A percentile compares a stretch with the other conserved stretches of the same genome.
These are phyloP conservation scores for Pseudomonodictys pantanalensis DNA, from an alignment of 495 filamentous ascomycete species.

Conservation along the genomic window DNA sequence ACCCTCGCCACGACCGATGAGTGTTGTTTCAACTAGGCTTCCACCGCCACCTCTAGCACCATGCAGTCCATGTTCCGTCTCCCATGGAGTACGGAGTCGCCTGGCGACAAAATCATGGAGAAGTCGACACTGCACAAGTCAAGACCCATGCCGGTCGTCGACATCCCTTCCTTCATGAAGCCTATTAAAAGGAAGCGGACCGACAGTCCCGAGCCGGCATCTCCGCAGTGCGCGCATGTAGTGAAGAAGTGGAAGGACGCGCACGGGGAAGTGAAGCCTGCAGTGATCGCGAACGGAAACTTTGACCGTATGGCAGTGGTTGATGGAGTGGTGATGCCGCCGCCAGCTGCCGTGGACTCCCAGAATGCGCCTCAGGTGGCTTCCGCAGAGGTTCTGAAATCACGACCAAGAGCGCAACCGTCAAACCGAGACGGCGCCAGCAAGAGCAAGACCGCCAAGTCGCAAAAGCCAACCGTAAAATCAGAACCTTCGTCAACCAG, in stretches of 20 bases:
- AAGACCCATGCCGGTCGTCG: slow-evolving; percentile 39
- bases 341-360: background rate
- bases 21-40: slow-evolving; percentile 30
- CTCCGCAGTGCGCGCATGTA: slow-evolving; percentile 25
- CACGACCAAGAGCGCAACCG: slow-evolving; percentile 16
- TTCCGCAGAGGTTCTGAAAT: slow-evolving; percentile 12
- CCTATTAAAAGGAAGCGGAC: slow-evolving; percentile 41
- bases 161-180: slow-evolving; percentile 37
- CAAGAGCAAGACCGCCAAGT: slow-evolving; percentile 22
- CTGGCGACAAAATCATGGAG: slow-evolving; percentile 38
- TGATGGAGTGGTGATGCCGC: slow-evolving; percentile 19
- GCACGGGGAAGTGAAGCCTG: slow-evolving; percentile 30
- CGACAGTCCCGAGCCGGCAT: slow-evolving; percentile 33
- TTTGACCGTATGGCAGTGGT: slow-evolving; percentile 10
- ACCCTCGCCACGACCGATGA: slow-evolving; percentile 32
- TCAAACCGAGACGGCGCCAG: slow-evolving; percentile 27
- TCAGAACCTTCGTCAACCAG: slow-evolving; percentile 17
- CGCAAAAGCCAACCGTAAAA: slow-evolving; percentile 18
- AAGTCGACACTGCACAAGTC: slow-evolving; percentile 36
- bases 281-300: slow-evolving; percentile 5
- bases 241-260: slow-evolving; percentile 35
- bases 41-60: slow-evolving; percentile 20
- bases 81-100: slow-evolving; percentile 40
- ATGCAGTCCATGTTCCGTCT: slow-evolving; percentile 46
- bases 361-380: slow-evolving; percentile 4